Conservation (phyloP, 371 early-diverging fungal genomes). For the Cladochytrium tenue region DNA sequence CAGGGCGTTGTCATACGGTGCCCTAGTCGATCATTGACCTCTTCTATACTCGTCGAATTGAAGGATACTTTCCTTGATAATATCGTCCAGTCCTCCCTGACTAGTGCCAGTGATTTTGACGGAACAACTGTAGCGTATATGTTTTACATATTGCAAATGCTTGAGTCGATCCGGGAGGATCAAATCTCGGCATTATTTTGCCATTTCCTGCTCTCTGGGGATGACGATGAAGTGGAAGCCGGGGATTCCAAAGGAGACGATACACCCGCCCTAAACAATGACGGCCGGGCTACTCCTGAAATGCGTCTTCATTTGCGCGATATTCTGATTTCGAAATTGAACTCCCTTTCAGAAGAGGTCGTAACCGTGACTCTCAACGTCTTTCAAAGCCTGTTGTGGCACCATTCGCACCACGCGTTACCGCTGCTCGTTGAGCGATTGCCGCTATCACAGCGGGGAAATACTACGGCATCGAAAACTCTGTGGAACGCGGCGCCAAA, state of each 20-base stretch:
- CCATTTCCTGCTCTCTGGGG: slow-evolving; percentile 64
- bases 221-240: slow-evolving; percentile 14
- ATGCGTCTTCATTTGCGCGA: slow-evolving; percentile 39
- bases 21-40: slow-evolving; percentile 70
- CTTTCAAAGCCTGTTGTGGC: slow-evolving; percentile 70
- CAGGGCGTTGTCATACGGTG: slow-evolving; percentile 82
- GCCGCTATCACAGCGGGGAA: slow-evolving; percentile 12
- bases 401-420: slow-evolving; percentile 73
- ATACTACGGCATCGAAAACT: background rate
- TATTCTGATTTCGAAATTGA: slow-evolving; percentile 47
- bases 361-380: slow-evolving; percentile 83
- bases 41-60: slow-evolving; percentile 65
- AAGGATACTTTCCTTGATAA: slow-evolving; percentile 78
- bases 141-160: slow-evolving; percentile 81
- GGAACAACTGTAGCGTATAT: slow-evolving; percentile 88
- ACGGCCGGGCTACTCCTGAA: slow-evolving; percentile 7
- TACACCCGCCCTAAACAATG: background rate
- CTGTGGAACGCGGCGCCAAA: background rate
- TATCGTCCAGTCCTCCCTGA: slow-evolving; percentile 81
- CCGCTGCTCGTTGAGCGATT: slow-evolving; percentile 63
- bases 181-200: slow-evolving; percentile 72
- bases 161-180: slow-evolving; percentile 74
- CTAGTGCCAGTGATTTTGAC: slow-evolving; percentile 86
- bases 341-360: slow-evolving; percentile 51
- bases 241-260: slow-evolving; percentile 7